Base-by-base conservation (phyloP, 2,329 filamentous ascomycete genomes). In the Aureobasidium sp. region DNA sequence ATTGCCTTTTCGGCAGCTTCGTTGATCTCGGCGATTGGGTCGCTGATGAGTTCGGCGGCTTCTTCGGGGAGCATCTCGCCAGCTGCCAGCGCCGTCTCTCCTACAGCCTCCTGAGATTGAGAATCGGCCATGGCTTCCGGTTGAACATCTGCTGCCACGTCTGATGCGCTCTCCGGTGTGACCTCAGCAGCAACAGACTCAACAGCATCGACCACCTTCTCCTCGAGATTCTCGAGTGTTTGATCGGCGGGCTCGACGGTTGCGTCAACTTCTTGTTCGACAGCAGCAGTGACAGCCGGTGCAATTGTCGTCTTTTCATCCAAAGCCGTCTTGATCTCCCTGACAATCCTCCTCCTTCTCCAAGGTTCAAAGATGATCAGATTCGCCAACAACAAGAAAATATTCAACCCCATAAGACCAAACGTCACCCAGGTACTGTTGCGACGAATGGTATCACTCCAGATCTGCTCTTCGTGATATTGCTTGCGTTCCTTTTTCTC, bases 391-490 rank as follows among this genome's bases (percentile, higher is more conserved):
- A 98, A 88, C 41, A 98, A 72, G 57, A 97, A 68, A 27, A 97
- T 87, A 66, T 98, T 98, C 64, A 97, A 81, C 21, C 91, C 91
- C 93, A 98, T 98, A 57, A 98, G 74, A 0, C 91, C 93, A 83
- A 94, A 97, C 0, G 93, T 98, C 30, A 94, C 91, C 93, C 93
- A 98, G 0, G 93, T 98, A 67, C 87, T 93, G 77, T 95, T 95
- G 59, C 93, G 79, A 30, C 93, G 79, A 66, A 98, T 98, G 62
- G 95, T 91, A 68, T 98, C 93, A 65, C 88, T 95, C 93, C 93
- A 98, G 54, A 98, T 94, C 73, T 98, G 93, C 74, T 98, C 93
- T 72, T 98, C 93, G 69, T 98, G 93, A 70, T 98, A 98, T 56
- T 94, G 82, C 57, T 86, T 86, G 48, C 96, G 75, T 62, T 97